These are phyloP conservation scores for Mycocalia duriaeana DNA, from an alignment of 1,284 basidiomycete species.

Conservation along the genomic window DNA sequence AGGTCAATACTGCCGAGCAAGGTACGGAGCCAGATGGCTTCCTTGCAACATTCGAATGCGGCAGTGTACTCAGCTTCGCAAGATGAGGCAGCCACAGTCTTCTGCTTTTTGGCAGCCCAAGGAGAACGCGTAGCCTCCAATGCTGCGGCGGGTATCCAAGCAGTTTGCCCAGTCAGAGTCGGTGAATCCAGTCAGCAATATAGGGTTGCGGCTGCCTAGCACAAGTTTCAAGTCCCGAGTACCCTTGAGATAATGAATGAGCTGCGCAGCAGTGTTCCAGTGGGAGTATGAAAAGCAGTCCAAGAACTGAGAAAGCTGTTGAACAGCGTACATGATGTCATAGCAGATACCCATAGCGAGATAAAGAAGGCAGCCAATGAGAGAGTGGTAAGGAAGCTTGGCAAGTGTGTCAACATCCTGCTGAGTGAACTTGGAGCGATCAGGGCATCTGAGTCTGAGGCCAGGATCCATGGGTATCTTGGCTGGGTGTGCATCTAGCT, in stretches of 20 bases:
- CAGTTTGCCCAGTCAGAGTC: slow-evolving; percentile 24
- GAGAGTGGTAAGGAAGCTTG: slow-evolving; percentile 22
- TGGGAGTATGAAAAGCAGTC: slow-evolving; percentile 23
- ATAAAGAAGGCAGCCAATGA: slow-evolving; percentile 38
- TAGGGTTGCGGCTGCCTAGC: slow-evolving; percentile 17
- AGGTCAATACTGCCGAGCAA: slow-evolving; percentile 13
- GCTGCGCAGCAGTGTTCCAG: slow-evolving; percentile 31
- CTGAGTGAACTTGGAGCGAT: slow-evolving; percentile 1
- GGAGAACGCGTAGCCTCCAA: slow-evolving; percentile 19
- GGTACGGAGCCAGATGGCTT: slow-evolving; percentile 20
- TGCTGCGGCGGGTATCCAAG: slow-evolving; percentile 16
- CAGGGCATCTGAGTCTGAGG: slow-evolving; percentile 14
- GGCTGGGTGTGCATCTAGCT: slow-evolving; percentile 22
- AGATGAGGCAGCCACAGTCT: slow-evolving; percentile 22
- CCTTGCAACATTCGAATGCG: slow-evolving; percentile 19
- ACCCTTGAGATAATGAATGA: slow-evolving; percentile 36
- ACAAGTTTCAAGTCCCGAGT: slow-evolving; percentile 24
- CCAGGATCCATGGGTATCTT: slow-evolving; percentile 27
- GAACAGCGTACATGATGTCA: slow-evolving; percentile 36
- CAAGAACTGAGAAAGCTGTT: slow-evolving; percentile 28
- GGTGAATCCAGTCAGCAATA: slow-evolving; percentile 27
- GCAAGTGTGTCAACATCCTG: slow-evolving; percentile 7
- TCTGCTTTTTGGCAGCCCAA: slow-evolving; percentile 22
- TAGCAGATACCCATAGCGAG: slow-evolving; percentile 31
- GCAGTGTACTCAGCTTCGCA: slow-evolving; percentile 26